These are phyloP conservation scores for Pseudopithomyces chartarum DNA, from an alignment of 2,329 filamentous ascomycete species.

Conservation along the genomic window DNA sequence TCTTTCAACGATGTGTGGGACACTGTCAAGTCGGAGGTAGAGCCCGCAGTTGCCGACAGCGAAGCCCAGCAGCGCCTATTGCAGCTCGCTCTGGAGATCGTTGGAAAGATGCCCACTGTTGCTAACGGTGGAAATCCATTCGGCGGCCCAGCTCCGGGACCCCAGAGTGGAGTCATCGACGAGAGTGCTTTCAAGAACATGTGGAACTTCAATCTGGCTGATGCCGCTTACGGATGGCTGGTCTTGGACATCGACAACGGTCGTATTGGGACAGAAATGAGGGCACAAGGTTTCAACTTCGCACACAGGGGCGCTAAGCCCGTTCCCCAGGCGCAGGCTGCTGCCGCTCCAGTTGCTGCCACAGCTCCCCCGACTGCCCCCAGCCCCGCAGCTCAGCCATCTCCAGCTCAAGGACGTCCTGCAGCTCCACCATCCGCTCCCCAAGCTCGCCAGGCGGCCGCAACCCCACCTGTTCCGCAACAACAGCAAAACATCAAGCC, in stretches of 20 bases:
- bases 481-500: constrained; percentile 46
- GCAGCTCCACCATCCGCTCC: constrained; percentile 37
- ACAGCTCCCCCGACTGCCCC: constrained; percentile 44
- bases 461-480: constrained; percentile 42
- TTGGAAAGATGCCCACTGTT: constrained; percentile 97
- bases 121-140: constrained; percentile 97
- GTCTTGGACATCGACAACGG: constrained; percentile 95
- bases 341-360: constrained; percentile 41
- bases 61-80: constrained; percentile 91
- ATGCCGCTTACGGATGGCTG: constrained; percentile 95
- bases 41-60: constrained; percentile 91
- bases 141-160: constrained; percentile 78
- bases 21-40: constrained; percentile 94
- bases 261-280: constrained; percentile 97
- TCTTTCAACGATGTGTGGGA: constrained; percentile 99
- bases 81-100: constrained; percentile 86
- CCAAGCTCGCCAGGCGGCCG: constrained; percentile 36
- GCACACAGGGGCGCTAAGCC: constrained; percentile 87
- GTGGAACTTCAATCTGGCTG: constrained; percentile 99
- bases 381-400: constrained; percentile 47
- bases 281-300: constrained; percentile 98
- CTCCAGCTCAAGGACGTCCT: constrained; percentile 38
- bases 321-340: constrained; percentile 44
- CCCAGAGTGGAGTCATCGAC: constrained; percentile 84
- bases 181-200: constrained; percentile 99